Evolutionary conservation across 768 basidiomycete genomes (phyloP), one percentile per base, ranked within the genome.

Genomic region (Glaciozyma martinii): DNA sequence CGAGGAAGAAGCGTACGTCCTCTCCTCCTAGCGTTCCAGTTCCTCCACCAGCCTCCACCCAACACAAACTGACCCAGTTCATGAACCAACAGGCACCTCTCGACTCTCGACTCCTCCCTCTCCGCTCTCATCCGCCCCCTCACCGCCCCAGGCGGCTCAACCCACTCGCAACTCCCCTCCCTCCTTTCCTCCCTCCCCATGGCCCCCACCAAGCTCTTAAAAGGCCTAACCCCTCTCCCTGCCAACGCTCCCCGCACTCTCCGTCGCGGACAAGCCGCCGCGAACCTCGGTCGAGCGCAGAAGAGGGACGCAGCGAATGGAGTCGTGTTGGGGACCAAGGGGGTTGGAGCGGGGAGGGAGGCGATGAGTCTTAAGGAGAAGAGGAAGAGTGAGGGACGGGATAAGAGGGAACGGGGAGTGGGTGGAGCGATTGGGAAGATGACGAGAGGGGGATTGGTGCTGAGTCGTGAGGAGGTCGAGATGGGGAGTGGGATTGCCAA

Each of bases 61-160:
- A 6, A 19, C 3, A 13, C 42, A 16, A 7, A 10, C 83, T 40
- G 69, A 92, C 90, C n/a, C 82, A 25, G 32, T 6, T 16, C 53
- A 7, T 29, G 80, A 29, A 82, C 86, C 9, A 90, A 74, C 74
- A 92, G 92, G 53, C 89, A 79, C 72, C 82, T 82, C 75, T 80
- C 82, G 66, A 81, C 86, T 71, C 93, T 86, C 5, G 79, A 78
- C 71, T 83, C 88, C 6, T 90, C 91, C 76, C 92, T 86, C 60
- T 89, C 89, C 72, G 89, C 71, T 66, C 84, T 90, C 72, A 85
- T 78, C 29, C 86, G 82, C 1, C 88, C 87, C 0, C 79, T 82
- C 89, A 92, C 93, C 1, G 91, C 59, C 6, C 25, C 56, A 5
- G 5, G 30, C 46, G 27, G 23, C 2, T 25, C 58, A 2, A n/a